A percentile compares a stretch with the other conserved stretches of the same genome.
phyloP scores from a whole-genome alignment of 2,329 filamentous ascomycete species.

The Cadophora sp. region DNA sequence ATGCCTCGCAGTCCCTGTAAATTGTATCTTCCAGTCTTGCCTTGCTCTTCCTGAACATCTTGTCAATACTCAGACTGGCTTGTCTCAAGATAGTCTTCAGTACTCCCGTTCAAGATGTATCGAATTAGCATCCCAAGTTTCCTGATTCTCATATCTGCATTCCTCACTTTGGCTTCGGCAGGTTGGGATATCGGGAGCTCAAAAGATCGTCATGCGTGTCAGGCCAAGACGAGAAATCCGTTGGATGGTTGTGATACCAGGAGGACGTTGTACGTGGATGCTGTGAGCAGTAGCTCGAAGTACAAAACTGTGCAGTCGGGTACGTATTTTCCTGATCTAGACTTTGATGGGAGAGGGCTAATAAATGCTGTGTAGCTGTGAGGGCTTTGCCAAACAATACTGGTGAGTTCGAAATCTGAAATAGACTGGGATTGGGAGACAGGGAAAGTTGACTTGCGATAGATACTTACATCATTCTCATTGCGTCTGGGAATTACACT shows the following conservation, averaged over 20 bases:
- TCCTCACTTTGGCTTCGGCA: constrained; percentile 25
- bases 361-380: constrained; percentile 32
- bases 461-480: constrained; percentile 59
- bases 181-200: constrained; percentile 37
- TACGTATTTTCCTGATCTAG: constrained; percentile 13
- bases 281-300: constrained; percentile 21
- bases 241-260: constrained; percentile 37
- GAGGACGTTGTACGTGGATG: constrained; percentile 36
- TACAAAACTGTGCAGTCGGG: constrained; percentile 41
- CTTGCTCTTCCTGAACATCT: neutral
- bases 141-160: constrained; percentile 13
- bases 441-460: neutral
- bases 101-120: constrained; percentile 13
- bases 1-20: neutral
- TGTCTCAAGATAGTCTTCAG: neutral
- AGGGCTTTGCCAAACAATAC: constrained; percentile 39
- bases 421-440: neutral
- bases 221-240: constrained; percentile 32
- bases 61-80: neutral
- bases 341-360: constrained; percentile 6
- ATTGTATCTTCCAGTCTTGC: neutral
- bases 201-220: constrained; percentile 34
- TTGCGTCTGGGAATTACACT: constrained; percentile 64
- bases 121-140: neutral
- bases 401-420: constrained; percentile 24